Conservation (phyloP, 257 asterid species). For the Gentiana macrophylla region DNA sequence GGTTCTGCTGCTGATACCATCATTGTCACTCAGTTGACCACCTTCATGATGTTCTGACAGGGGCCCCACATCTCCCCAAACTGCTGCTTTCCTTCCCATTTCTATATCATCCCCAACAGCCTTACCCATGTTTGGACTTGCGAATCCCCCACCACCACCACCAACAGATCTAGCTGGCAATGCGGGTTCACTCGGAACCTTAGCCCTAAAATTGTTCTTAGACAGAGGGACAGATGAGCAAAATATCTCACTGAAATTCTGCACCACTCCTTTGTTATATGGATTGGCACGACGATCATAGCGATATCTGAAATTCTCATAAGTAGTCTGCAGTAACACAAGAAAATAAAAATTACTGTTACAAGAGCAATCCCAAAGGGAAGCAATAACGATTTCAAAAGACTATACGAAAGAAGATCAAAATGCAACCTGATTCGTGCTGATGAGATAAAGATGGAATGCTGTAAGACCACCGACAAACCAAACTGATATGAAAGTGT, state of each 20-base stretch:
- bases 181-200: constrained; percentile 47
- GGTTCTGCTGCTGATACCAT: constrained; percentile 22
- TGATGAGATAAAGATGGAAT: constrained; percentile 81
- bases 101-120: constrained; percentile 58
- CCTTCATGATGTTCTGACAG: constrained; percentile 52
- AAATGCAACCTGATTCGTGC: constrained; percentile 75
- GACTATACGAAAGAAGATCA: neutral
- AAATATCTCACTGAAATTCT: constrained; percentile 74
- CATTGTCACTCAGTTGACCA: constrained; percentile 54
- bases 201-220: constrained; percentile 76
- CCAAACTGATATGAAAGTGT: constrained; percentile 91
- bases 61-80: constrained; percentile 68
- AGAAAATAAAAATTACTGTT: neutral
- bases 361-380: too few relatives aligned
- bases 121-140: constrained; percentile 87
- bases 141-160: constrained; percentile 45
- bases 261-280: constrained; percentile 71
- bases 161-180: constrained; percentile 39
- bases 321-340: constrained; percentile 66
- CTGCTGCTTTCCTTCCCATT: constrained; percentile 82
- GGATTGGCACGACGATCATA: constrained; percentile 88
- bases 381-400: neutral
- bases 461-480: constrained; percentile 96
- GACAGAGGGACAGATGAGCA: constrained; percentile 57
- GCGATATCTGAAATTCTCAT: constrained; percentile 89